phyloP scores from a whole-genome alignment of 2,329 filamentous ascomycete genomes.

The Penicillium sp. region DNA sequence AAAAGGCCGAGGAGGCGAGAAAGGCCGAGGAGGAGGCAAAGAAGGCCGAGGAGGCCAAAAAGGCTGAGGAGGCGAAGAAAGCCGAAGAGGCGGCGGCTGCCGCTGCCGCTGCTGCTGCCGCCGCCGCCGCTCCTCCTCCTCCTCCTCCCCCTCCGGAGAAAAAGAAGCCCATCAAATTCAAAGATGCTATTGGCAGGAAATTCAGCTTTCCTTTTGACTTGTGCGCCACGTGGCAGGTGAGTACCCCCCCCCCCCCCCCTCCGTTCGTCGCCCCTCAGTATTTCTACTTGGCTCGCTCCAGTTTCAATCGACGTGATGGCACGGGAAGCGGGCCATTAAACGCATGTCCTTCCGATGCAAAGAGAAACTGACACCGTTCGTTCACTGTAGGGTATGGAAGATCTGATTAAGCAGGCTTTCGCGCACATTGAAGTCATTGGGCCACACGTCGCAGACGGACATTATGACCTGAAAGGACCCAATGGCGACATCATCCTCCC shows the following conservation, averaged over 20 bases:
- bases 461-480: slow-evolving; percentile 74
- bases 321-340: too few species aligned
- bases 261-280: too few species aligned
- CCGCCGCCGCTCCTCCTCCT: too few species aligned
- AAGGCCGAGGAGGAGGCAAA: too few species aligned
- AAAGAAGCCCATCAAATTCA: slow-evolving; percentile 77
- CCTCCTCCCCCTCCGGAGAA: slow-evolving; percentile 44
- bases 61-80: slow-evolving; percentile 6
- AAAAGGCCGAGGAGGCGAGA: neutral
- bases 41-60: slow-evolving; percentile 12
- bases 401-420: slow-evolving; percentile 79
- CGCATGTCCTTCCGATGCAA: too few species aligned
- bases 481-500: slow-evolving; percentile 78
- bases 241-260: slow-evolving; percentile 17
- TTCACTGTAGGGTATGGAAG: slow-evolving; percentile 66
- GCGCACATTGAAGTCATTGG: slow-evolving; percentile 70
- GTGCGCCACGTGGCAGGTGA: slow-evolving; percentile 76
- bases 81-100: neutral
- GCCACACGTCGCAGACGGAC: slow-evolving; percentile 68
- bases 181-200: slow-evolving; percentile 84
- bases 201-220: slow-evolving; percentile 87
- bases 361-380: too few species aligned
- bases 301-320: too few species aligned
- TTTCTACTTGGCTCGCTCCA: too few species aligned
- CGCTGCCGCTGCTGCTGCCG: too few species aligned